Base-by-base conservation (phyloP, 257 asterid species). In the Osmanthus fragrans region DNA sequence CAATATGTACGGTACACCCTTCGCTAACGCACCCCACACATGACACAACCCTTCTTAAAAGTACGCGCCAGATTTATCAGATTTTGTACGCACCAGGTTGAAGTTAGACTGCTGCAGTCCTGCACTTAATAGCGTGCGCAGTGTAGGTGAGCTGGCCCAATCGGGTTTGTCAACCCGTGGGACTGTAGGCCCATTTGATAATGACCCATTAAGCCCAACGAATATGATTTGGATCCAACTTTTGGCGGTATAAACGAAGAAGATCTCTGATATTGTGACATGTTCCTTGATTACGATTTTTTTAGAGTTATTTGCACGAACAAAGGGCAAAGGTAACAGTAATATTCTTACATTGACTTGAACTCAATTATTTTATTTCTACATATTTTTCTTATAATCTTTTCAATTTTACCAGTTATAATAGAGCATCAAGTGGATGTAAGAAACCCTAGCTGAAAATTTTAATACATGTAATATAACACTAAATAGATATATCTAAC, bases 231-330 rank as follows among this genome's bases (percentile, higher is more conserved):
- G 33, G 68, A 60, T 60, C 68, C 33, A 25, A 60, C 68, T 25
- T 60, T 9, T 60, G 68, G 33, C 68, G 1, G 68, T 7, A 25
- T 8, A 71, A 71, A 56, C 63, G 25, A 70, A 70, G 74, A 76
- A 69, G 71, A 77, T 54, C 76, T 70, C 58, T 51, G 19, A 16
- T 33, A 36, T 70, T 37, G 47, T 54, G 71, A 77, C 64, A 0
- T 47, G 58, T 51, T 3, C 39, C 74, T 76, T 25, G 73, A 42
- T 76, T 49, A 60, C 60, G 56, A 69, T 69, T 37, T 69, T 76
- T 69, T 69, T 23, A n/a, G 16, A 49, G 34, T 47, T 15, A 47
- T 47, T 47, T 47, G 56, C n/a, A 13, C n/a, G 7, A 15, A 47
- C 15, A 47, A 47, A 15, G 7, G 58, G 21, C 51, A 42, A 42